Percentiles rank a stretch among this genome's conserved stretches.
phyloP scores from a whole-genome alignment of 345 rosid genomes.

The Durio zibethinus region DNA sequence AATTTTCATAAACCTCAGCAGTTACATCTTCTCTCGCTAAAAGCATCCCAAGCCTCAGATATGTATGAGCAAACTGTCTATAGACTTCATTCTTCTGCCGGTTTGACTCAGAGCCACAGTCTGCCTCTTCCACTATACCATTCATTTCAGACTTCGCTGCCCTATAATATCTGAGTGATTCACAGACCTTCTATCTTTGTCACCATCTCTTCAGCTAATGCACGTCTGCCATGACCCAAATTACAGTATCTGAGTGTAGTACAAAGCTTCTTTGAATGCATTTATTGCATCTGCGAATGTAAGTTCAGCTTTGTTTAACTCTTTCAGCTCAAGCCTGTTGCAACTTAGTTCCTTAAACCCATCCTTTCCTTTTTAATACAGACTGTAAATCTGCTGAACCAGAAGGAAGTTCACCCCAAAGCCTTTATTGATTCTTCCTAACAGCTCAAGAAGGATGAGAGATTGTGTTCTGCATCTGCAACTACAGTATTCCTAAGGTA shows the following conservation, averaged over 20 bases:
- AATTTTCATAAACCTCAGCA: constrained; percentile 52
- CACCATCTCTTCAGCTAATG: constrained; percentile 89
- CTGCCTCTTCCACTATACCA: constrained; percentile 32
- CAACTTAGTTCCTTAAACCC: constrained; percentile 95
- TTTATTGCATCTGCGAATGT: constrained; percentile 77
- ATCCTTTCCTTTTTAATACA: constrained; percentile 72
- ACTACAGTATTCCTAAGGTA: constrained; percentile 42
- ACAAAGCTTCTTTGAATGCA: constrained; percentile 73
- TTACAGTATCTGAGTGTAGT: constrained; percentile 77
- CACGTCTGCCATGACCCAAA: constrained; percentile 89
- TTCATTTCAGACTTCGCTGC: constrained; percentile 71
- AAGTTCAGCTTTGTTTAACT: constrained; percentile 65
- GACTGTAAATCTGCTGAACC: constrained; percentile 53
- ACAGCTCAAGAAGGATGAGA: constrained; percentile 62
- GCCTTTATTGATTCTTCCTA: constrained; percentile 75
- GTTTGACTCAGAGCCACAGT: constrained; percentile 38
- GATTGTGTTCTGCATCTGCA: constrained; percentile 64
- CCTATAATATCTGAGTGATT: constrained; percentile 69
- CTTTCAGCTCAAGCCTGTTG: constrained; percentile 64
- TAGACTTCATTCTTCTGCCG: constrained; percentile 60
- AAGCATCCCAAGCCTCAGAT: constrained; percentile 87
- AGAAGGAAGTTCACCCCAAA: constrained; percentile 52
- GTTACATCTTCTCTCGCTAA: constrained; percentile 64
- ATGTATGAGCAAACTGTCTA: constrained; percentile 88
- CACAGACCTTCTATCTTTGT: constrained; percentile 55